Evolutionary conservation across 1,284 basidiomycete species (phyloP).

Genomic region (Laetiporus sulphureus): DNA sequence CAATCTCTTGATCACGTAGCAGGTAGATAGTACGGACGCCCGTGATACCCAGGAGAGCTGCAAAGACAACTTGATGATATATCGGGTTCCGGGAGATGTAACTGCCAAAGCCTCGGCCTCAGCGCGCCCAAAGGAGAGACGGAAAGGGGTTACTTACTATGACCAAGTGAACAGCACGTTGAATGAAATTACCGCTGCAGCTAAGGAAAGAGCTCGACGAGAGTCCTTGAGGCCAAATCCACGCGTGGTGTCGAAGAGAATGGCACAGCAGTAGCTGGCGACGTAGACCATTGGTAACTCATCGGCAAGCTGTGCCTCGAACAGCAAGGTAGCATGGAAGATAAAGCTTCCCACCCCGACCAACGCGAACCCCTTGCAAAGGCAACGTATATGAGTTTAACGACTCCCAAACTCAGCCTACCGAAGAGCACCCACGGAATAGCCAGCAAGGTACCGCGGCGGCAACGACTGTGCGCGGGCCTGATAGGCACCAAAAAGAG

Average conservation of each 20-base stretch:
- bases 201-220: conserved; percentile 31
- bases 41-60: conserved; percentile 38
- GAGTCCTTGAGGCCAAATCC: conserved; percentile 37
- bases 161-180: conserved; percentile 54
- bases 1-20: conserved; percentile 35
- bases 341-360: conserved; percentile 60
- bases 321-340: conserved; percentile 67
- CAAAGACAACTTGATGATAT: conserved; percentile 64
- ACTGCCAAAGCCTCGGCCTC: conserved; percentile 24
- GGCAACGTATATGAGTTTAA: too few species aligned
- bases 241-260: conserved; percentile 49
- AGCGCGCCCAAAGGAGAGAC: neutral
- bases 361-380: conserved; percentile 47
- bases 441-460: conserved; percentile 42
- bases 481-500: conserved; percentile 37
- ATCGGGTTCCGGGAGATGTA: conserved; percentile 55
- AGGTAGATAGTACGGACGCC: conserved; percentile 43
- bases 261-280: conserved; percentile 44
- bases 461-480: conserved; percentile 39
- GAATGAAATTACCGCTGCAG: conserved; percentile 39
- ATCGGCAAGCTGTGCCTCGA: conserved; percentile 60
- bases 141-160: conserved; percentile 41
- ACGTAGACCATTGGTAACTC: conserved; percentile 69
- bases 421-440: conserved; percentile 39
- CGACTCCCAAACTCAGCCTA: too few species aligned